Base-by-base conservation (phyloP, 2,329 filamentous ascomycete species). In the Macroventuria anomochaeta region DNA sequence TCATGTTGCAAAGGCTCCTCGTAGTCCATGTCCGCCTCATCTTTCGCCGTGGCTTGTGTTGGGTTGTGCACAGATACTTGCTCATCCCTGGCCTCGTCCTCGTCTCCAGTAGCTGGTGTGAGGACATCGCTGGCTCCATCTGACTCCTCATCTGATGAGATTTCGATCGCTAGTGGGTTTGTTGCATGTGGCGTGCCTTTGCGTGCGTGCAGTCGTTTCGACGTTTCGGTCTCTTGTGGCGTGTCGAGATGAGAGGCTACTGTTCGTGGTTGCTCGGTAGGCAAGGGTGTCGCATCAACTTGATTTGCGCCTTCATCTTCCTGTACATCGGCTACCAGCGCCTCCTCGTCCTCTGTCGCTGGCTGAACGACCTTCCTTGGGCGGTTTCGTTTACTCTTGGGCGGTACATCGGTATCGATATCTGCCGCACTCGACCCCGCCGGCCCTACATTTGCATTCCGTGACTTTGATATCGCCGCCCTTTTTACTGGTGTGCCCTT, bases 401-500 rank as follows among this genome's bases (percentile, higher is more conserved):
- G 67, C 2, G 58, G 59, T 23, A 50, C 60, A 46, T 65, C 64
- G 21, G 65, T 67, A 8, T 68, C 58, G 1, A 64, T 57, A 21
- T 65, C 66, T n/a, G 62, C 66, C 15, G 55, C 56, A 39, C 58
- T 67, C 11, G 61, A 56, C 12, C 62, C 64, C 32, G 55, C 32
- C n/a, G 54, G 55, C 12, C 57, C 63, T 11, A 60, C 39, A 23
- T 60, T 68, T 3, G 48, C 44, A 13, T 55, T 57, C 15, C 65
- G 55, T 32, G 65, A 64, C 41, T 61, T 65, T 2, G 67, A 66
- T 36, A 61, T 62, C 32, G 69, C 58, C 39, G 61, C 59, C 42
- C 59, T 66, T 44, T 65, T 67, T 29, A 67, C 58, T 6, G 74
- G 75, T 7, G 75, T 76, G 11, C 67, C 67, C 13, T 49, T 68